Conservation (phyloP, 2,329 filamentous ascomycete species). For the Phaeosphaeria sp. region DNA sequence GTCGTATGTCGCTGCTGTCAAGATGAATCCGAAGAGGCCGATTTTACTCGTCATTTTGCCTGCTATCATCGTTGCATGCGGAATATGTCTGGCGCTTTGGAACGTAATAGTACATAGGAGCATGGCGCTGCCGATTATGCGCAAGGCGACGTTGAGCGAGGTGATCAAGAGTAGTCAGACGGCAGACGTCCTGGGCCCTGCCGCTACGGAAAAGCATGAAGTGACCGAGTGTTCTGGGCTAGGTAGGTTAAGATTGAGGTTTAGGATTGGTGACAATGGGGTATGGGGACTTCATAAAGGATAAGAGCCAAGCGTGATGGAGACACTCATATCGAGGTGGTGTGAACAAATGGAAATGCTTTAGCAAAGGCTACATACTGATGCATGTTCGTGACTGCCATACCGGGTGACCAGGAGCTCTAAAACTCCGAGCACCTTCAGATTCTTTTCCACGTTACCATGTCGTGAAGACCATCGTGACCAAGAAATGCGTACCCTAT, state of each 20-base stretch:
- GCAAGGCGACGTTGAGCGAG: not conserved
- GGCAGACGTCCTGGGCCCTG: too few relatives aligned
- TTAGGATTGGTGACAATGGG: too few relatives aligned
- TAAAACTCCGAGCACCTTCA: constrained; percentile 3
- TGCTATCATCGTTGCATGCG: not conserved
- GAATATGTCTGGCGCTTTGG: not conserved
- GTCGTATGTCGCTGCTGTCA: not conserved
- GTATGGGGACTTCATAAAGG: too few relatives aligned
- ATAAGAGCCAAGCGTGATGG: too few relatives aligned
- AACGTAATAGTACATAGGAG: not conserved
- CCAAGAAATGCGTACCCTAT: constrained; percentile 10
- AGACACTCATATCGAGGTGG: not conserved
- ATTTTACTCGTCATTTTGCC: not conserved
- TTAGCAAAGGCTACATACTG: constrained; percentile 1
- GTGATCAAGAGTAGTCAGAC: not conserved
- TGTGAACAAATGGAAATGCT: not conserved
- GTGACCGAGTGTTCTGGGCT: too few relatives aligned
- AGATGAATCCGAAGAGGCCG: not conserved
- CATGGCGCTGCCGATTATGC: not conserved
- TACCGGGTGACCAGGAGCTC: constrained; percentile 1
- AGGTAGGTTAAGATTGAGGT: too few relatives aligned
- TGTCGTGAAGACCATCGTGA: constrained; percentile 1
- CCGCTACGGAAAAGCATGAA: too few relatives aligned
- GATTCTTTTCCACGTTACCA: not conserved
- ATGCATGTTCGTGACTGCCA: constrained; percentile 1